Evolutionary conservation across 805 yeast species (phyloP), one percentile per base, ranked within the genome.

Genomic region (Yarrowia phangngaensis): DNA sequence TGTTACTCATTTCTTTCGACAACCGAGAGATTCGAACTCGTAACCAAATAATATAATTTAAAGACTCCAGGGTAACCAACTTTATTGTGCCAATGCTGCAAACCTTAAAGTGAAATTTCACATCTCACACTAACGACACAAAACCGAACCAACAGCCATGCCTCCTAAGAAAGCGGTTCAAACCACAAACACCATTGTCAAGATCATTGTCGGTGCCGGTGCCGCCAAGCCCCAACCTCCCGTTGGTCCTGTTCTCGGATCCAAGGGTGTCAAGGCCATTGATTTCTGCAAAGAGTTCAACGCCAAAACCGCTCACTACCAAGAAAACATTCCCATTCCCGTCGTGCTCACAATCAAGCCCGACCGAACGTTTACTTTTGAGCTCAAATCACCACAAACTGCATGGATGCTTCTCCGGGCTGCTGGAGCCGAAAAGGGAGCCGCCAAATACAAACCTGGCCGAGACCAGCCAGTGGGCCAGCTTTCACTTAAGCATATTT

Each of bases 191-290:
- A 70, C 81, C 29, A 61, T 89, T 58, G 87, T 90, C 48, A 92
- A 90, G 66, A 76, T 90, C 53, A 80, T 90, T 43, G 97, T 90
- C 4, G 95, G 90, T 7, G 97, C 98, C 4, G 97, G 97, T 4
- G 85, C 88, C 64, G 98, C 98, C 0, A 92, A 97, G 2, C 97
- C 98, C 31, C 82, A 96, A 2, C 98, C 98, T 20, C 98, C 98
- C 6, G 97, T 92, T 20, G 98, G 98, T 56, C 98, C 98, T 35
- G 98, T 97, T 0, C 72, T 92, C 41, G 98, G 98, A 57, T 90
- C 97, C 52, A 90, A 90, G 66, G 98, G 98, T 72, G 95, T 92
- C 36, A 92, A 92, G 64, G 97, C 97, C 55, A 92, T 92, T 61
- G 98, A 92, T 66, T 92, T 92, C 61, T 90, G 97, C 70, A 92